phyloP scores from a whole-genome alignment of 2,329 filamentous ascomycete species.

The Curvularia verruculosa region DNA sequence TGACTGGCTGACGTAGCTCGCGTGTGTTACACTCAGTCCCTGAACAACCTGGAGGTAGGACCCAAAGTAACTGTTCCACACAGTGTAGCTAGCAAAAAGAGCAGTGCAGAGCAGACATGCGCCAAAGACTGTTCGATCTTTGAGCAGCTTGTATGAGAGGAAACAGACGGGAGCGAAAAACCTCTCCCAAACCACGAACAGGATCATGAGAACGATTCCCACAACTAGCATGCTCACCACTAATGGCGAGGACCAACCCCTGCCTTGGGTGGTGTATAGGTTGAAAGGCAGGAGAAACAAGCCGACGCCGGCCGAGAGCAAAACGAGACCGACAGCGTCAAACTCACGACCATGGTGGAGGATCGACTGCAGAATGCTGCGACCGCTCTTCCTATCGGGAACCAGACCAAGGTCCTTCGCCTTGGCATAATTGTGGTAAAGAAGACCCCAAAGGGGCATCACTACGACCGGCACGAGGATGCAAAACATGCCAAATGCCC shows the following conservation, averaged over 20 bases:
- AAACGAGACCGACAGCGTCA: constrained; percentile 65
- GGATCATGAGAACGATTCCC: constrained; percentile 41
- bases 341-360: constrained; percentile 65
- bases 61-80: constrained; percentile 47
- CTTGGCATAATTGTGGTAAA: constrained; percentile 63
- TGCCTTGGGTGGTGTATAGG: constrained; percentile 47
- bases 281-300: constrained; percentile 71
- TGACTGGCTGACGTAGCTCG: constrained; percentile 44
- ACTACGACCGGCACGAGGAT: constrained; percentile 67
- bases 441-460: constrained; percentile 63
- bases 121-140: constrained; percentile 53
- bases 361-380: constrained; percentile 56
- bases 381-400: constrained; percentile 48
- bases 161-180: constrained; percentile 46
- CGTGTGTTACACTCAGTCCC: constrained; percentile 28
- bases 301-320: constrained; percentile 64
- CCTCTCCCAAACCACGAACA: constrained; percentile 47
- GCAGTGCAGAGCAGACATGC: constrained; percentile 56
- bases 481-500: constrained; percentile 69
- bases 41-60: constrained; percentile 49
- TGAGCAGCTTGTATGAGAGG: constrained; percentile 47
- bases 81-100: constrained; percentile 32
- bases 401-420: constrained; percentile 62
- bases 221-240: constrained; percentile 48
- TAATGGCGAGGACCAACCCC: constrained; percentile 29